Evolutionary conservation across 2,329 filamentous ascomycete species (phyloP), one percentile per base, ranked within the genome.

Genomic region (Capronia americana): DNA sequence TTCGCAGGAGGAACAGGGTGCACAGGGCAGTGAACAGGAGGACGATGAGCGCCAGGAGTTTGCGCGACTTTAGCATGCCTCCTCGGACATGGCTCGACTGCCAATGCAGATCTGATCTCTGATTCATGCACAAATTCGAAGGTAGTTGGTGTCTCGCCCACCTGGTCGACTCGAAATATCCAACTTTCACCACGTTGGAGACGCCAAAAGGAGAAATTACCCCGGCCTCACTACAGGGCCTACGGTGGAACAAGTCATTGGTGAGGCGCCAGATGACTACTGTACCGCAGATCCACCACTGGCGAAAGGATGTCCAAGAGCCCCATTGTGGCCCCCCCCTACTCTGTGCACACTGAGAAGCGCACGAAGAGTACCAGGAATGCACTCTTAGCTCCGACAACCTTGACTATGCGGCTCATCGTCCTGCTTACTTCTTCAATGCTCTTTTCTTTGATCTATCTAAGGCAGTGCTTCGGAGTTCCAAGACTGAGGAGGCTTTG

Each of bases 11-110:
- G 24, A 66, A 55, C 2, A 65, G 64, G 4, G 69, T 73, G 51
- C 69, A 61, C 10, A 58, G 58, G 12, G 65, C 63, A 20, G 60
- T 50, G 38, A 55, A 56, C 32, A 73, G 34, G n/a, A 73, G 57
- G 41, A 68, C 54, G 54, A 70, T 62, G 10, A 73, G 67, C 46
- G 61, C 66, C 14, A 71, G 66, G n/a, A 68, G 56, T 57, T 65
- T 71, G 48, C 71, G 70, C 64, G 67, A 71, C 62, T 60, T 72
- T 67, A 72, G 51, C 71, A 73, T 73, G 62, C 70, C 70, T 53
- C 69, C 70, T 53, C 63, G 67, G 34, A 69, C 70, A 71, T 72
- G 68, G 68, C 70, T 71, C 54, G 30, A 57, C 48, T 59, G 65
- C 58, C 58, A 44, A 20, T 54, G 58, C 48, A 20, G 23, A 14